Conservation (phyloP, 306 rosid species). For the Trifolium pratense region DNA sequence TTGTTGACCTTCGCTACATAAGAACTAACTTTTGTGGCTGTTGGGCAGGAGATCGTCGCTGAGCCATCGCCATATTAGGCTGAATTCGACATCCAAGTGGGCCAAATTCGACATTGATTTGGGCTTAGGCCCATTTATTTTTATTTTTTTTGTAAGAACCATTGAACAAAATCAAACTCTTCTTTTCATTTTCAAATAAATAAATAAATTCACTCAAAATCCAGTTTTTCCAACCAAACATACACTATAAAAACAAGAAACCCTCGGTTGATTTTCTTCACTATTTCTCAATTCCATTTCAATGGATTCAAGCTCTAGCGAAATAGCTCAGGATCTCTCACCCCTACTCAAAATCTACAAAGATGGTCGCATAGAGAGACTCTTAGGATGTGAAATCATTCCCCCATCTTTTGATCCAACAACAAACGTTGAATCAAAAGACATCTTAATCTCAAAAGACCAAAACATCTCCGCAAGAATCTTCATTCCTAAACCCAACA, state of each 20-base stretch:
- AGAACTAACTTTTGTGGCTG: too few relatives aligned
- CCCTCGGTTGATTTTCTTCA: background rate
- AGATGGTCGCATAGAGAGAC: conserved; percentile 59
- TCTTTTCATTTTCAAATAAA: too few relatives aligned
- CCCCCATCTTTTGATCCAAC: conserved; percentile 47
- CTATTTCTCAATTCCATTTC: background rate
- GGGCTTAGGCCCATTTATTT: too few relatives aligned
- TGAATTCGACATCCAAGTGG: too few relatives aligned
- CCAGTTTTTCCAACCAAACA: too few relatives aligned
- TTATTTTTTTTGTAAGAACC: too few relatives aligned
- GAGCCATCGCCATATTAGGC: too few relatives aligned
- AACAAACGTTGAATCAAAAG: conserved; percentile 61
- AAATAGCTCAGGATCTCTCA: conserved; percentile 45
- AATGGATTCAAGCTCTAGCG: conserved; percentile 28
- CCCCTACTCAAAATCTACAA: conserved; percentile 56
- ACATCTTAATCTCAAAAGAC: conserved; percentile 51
- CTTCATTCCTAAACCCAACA: conserved; percentile 53
- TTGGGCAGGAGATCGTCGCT: too few relatives aligned
- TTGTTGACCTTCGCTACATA: too few relatives aligned
- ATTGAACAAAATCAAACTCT: too few relatives aligned
- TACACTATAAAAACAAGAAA: background rate
- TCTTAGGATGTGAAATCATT: conserved; percentile 41
- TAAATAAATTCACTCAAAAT: too few relatives aligned
- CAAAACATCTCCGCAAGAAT: conserved; percentile 56
- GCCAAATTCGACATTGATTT: too few relatives aligned